Evolutionary conservation across 768 basidiomycete species (phyloP).

Genomic region (Cytidiella melzeri): DNA sequence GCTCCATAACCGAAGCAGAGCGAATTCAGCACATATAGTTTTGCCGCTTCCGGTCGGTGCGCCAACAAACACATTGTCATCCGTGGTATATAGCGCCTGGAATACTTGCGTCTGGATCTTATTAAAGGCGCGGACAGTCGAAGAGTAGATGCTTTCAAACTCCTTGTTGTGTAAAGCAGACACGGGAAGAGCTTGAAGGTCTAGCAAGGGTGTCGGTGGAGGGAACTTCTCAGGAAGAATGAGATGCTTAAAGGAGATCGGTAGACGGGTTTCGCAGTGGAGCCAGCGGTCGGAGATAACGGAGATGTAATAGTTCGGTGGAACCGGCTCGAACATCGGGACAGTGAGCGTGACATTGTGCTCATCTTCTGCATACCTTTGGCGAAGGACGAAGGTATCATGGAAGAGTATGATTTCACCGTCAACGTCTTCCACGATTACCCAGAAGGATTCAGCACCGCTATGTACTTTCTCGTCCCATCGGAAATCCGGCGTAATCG

Average conservation of each 20-base stretch:
- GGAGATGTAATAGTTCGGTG: constrained; percentile 97
- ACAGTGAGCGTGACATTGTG: constrained; percentile 94
- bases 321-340: constrained; percentile 95
- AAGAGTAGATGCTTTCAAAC: constrained; percentile 81
- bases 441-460: constrained; percentile 82
- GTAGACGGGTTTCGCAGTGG: constrained; percentile 89
- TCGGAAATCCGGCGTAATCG: constrained; percentile 94
- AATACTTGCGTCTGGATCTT: constrained; percentile 99
- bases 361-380: constrained; percentile 88
- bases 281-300: constrained; percentile 94
- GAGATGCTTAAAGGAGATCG: constrained; percentile 96
- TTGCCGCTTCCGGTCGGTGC: constrained; percentile 97
- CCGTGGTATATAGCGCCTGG: constrained; percentile 93
- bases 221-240: constrained; percentile 98
- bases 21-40: constrained; percentile 96
- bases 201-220: constrained; percentile 83
- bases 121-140: constrained; percentile 83
- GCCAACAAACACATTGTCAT: constrained; percentile 95
- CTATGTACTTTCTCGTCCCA: constrained; percentile 98
- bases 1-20: constrained; percentile 91
- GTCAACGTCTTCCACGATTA: constrained; percentile 94
- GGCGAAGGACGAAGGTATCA: constrained; percentile 86
- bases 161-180: constrained; percentile 91
- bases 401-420: constrained; percentile 96
- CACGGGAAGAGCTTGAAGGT: constrained; percentile 85